A percentile compares a stretch with the other conserved stretches of the same genome.
Evolutionary conservation across 257 asterid species (phyloP).

Genomic region (Dorcoceras hygrometricum): DNA sequence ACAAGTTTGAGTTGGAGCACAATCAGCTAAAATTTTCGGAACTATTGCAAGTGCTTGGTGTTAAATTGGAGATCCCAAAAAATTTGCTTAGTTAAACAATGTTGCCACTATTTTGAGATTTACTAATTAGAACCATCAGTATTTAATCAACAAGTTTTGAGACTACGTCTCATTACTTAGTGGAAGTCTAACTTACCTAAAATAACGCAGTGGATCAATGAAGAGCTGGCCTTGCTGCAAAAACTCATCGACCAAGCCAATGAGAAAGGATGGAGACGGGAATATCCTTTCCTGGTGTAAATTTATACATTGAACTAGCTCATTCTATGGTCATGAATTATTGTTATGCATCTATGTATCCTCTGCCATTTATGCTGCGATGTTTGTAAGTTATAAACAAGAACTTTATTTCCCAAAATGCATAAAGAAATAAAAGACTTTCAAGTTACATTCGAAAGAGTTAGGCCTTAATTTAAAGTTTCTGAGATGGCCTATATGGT

Average conservation of each 20-base stretch:
- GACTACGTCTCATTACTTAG: conserved; percentile 14
- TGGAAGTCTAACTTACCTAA: conserved; percentile 21
- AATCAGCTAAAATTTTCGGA: no score
- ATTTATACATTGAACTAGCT: conserved; percentile 17
- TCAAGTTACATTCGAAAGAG: background rate
- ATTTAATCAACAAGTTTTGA: conserved; percentile 2
- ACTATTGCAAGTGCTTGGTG: no score
- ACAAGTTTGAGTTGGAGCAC: background rate
- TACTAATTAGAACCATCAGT: background rate
- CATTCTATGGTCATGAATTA: conserved; percentile 8
- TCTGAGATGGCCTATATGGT: background rate
- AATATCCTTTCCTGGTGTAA: conserved; percentile 67
- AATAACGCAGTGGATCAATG: conserved; percentile 58
- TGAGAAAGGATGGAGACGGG: conserved; percentile 82
- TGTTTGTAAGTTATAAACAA: background rate
- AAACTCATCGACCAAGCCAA: conserved; percentile 52
- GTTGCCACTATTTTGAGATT: background rate
- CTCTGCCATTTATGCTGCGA: background rate
- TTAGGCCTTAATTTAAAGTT: no score
- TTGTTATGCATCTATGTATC: background rate
- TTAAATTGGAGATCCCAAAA: no score
- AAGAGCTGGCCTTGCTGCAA: conserved; percentile 52
- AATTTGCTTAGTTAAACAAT: no score
- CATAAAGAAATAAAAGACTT: background rate
- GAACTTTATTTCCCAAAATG: background rate